A percentile compares a stretch with the other conserved stretches of the same genome.
Evolutionary conservation across 1,284 basidiomycete species (phyloP).

Genomic region (Flammula alnicola): DNA sequence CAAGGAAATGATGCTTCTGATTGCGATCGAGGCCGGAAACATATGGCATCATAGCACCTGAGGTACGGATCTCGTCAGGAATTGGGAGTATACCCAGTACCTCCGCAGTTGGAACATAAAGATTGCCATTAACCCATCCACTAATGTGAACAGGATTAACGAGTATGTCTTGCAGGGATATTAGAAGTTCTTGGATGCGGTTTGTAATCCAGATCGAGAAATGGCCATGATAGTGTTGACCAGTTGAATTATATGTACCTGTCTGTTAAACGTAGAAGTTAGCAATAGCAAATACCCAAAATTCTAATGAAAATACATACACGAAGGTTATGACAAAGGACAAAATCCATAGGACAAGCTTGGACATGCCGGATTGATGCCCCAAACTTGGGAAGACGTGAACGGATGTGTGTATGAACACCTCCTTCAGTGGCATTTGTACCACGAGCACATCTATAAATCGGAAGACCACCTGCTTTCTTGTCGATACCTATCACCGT

Average conservation of each 20-base stretch:
- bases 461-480: constrained; percentile 16
- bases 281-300: background rate
- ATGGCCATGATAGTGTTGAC: constrained; percentile 22
- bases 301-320: constrained; percentile 9
- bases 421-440: constrained; percentile 25
- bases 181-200: background rate
- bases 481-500: constrained; percentile 14
- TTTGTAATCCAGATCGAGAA: constrained; percentile 19
- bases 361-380: constrained; percentile 22
- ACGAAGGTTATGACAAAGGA: constrained; percentile 18
- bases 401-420: constrained; percentile 16
- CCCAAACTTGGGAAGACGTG: constrained; percentile 24
- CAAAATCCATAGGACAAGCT: constrained; percentile 22
- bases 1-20: constrained; percentile 25
- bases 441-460: constrained; percentile 19
- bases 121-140: constrained; percentile 31
- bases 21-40: constrained; percentile 5
- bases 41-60: constrained; percentile 19
- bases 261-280: constrained; percentile 15
- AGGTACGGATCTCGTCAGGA: constrained; percentile 18
- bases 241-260: constrained; percentile 25
- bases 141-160: constrained; percentile 7
- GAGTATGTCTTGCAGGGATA: constrained; percentile 21
- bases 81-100: constrained; percentile 29
- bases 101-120: constrained; percentile 26